phyloP scores from a whole-genome alignment of 345 rosid genomes.

The Syzygium jambos region DNA sequence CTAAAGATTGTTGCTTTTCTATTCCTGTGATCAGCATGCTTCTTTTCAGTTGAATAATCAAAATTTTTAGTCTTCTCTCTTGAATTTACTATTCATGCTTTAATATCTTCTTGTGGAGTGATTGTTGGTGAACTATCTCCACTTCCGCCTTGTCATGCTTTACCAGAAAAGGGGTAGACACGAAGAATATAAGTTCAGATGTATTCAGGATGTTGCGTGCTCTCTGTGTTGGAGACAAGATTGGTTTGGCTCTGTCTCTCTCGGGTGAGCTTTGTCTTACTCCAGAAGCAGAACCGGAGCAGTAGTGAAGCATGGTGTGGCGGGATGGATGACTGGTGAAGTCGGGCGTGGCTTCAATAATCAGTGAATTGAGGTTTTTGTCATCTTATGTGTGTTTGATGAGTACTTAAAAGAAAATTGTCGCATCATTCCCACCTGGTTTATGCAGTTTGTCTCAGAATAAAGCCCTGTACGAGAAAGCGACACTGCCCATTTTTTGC shows the following conservation, averaged over 20 bases:
- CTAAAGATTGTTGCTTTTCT: conserved; percentile 1
- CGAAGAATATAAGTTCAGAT: neutral
- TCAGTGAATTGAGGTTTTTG: neutral
- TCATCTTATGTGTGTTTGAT: neutral
- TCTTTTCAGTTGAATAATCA: neutral
- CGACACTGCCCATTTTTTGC: neutral
- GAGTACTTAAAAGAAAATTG: neutral
- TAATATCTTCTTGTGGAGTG: neutral
- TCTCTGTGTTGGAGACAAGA: neutral
- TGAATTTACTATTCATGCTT: neutral
- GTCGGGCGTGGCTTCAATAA: neutral
- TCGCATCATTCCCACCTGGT: neutral
- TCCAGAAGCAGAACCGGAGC: neutral
- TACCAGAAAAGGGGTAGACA: neutral
- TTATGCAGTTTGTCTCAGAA: neutral
- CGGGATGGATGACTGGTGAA: neutral
- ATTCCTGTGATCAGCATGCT: neutral
- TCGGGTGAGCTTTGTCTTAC: neutral
- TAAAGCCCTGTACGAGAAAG: neutral
- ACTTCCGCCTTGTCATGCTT: neutral
- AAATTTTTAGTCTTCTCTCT: neutral
- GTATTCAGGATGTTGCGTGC: neutral
- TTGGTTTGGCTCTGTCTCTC: neutral
- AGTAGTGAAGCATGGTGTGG: neutral
- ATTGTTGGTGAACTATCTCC: neutral